Evolutionary conservation across 2,329 filamentous ascomycete genomes (phyloP), one percentile per base, ranked within the genome.

Genomic region (Ceratocystis smalleyi): DNA sequence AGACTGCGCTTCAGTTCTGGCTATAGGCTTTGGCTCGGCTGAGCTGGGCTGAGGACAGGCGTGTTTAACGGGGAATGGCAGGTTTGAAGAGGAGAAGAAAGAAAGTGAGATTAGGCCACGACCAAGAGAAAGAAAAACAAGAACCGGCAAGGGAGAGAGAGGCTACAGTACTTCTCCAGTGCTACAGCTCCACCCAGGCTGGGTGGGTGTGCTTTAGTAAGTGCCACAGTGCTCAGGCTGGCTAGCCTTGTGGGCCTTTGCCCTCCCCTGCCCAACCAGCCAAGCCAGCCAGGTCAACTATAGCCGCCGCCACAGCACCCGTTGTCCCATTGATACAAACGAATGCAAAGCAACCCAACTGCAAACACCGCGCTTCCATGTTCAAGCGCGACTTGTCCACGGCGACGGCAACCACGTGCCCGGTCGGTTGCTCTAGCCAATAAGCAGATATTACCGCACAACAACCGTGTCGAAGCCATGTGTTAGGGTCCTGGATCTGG

Each of bases 31-130:
- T 40, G 10, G 35, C 35, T 40, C 10, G 35, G 5, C 35, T 40
- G 10, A 40, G 10, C 35, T 5, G 35, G 10, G 35, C 35, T 40
- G 35, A 40, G 32, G 59, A 27, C n/a, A 43, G 59, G 62, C 62
- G 49, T 51, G 54, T 63, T 63, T 63, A 59, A 43, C 47, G 22
- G 51, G 51, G 40, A 40, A 59, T 30, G 30, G 24, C 35, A n/a
- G 49, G 55, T 30, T 32, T 32, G 40, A 47, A 30, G 45, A 64
- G 54, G 6, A 60, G 43, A 51, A 59, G 35, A 64, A 64, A 64
- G 63, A 64, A 57, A 30, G 45, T 32, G 30, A 32, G 43, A 61
- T 61, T 61, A 49, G 59, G 59, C 59, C 59, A 61, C 59, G 59
- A 60, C 35, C 19, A 27, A 60, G 59, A 55, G 47, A 32, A 43